Percentiles rank a stretch among this genome's conserved stretches.
Evolutionary conservation across 2,329 filamentous ascomycete species (phyloP).

Genomic region (Didymella arachidicola): DNA sequence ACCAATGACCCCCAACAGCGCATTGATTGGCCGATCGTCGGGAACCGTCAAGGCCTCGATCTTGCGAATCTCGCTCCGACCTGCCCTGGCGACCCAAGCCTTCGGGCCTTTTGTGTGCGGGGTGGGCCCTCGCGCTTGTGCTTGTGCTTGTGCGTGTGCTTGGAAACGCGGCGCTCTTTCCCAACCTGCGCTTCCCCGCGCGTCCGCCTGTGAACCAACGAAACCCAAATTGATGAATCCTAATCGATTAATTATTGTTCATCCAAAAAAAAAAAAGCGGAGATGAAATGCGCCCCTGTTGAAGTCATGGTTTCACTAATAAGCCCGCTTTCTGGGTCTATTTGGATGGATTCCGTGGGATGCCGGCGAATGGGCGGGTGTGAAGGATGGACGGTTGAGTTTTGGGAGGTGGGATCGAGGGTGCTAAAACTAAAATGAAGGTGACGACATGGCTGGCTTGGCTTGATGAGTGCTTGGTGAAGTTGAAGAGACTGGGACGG

Average conservation of each 20-base stretch:
- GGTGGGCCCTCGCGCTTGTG: conserved; percentile 3
- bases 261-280: too few species aligned
- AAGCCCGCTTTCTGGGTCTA: too few species aligned
- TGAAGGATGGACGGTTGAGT: too few species aligned
- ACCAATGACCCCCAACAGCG: background rate
- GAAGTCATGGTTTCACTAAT: too few species aligned
- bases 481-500: too few species aligned
- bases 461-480: too few species aligned
- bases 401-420: too few species aligned
- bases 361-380: too few species aligned
- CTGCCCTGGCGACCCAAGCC: background rate
- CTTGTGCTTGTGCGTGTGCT: background rate
- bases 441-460: too few species aligned
- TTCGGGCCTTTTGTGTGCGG: conserved; percentile 15
- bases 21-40: conserved; percentile 10
- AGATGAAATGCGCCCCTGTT: too few species aligned
- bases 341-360: too few species aligned
- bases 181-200: background rate
- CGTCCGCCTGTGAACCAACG: background rate
- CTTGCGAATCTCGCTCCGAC: conserved; percentile 6
- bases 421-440: too few species aligned
- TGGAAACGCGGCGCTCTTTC: background rate
- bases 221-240: background rate
- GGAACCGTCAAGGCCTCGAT: background rate
- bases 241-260: background rate